Conservation (phyloP, 768 basidiomycete genomes). For the Macrolepiota albuminosa region DNA sequence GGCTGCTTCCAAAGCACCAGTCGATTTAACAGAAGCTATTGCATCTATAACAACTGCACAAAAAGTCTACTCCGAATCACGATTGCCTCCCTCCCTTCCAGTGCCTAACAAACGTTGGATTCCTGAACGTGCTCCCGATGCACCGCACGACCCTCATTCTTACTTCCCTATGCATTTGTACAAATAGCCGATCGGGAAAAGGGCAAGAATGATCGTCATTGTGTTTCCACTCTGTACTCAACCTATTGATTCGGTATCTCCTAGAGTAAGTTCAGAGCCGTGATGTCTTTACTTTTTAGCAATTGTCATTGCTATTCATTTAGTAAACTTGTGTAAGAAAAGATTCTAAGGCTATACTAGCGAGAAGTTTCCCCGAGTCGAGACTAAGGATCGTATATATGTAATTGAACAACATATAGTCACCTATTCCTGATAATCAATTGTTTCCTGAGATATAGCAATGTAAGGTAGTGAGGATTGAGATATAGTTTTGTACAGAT, state of each 20-base stretch:
- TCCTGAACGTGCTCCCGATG: slow-evolving; percentile 63
- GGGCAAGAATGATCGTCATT: background rate
- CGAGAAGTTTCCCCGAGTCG: background rate
- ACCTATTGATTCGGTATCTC: background rate
- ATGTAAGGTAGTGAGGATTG: background rate
- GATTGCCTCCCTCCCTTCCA: slow-evolving; percentile 73
- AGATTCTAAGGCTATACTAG: background rate
- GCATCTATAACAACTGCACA: slow-evolving; percentile 50
- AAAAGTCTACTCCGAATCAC: slow-evolving; percentile 56
- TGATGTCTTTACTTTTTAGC: background rate
- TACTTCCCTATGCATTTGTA: slow-evolving; percentile 84
- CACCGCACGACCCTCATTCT: slow-evolving; percentile 77
- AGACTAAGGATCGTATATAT: background rate
- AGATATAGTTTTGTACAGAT: background rate
- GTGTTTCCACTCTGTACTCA: background rate
- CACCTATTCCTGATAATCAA: background rate
- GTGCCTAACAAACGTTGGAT: slow-evolving; percentile 68
- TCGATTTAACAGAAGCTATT: slow-evolving; percentile 75
- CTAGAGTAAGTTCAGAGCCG: background rate
- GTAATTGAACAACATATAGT: background rate
- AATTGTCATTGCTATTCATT: background rate
- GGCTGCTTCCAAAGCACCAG: slow-evolving; percentile 33
- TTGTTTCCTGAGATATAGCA: background rate
- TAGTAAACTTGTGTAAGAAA: too few relatives aligned
- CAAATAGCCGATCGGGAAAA: slow-evolving; percentile 28